These are phyloP conservation scores for Candida chauliodis DNA, from an alignment of 805 yeast genomes.

Conservation along the genomic window DNA sequence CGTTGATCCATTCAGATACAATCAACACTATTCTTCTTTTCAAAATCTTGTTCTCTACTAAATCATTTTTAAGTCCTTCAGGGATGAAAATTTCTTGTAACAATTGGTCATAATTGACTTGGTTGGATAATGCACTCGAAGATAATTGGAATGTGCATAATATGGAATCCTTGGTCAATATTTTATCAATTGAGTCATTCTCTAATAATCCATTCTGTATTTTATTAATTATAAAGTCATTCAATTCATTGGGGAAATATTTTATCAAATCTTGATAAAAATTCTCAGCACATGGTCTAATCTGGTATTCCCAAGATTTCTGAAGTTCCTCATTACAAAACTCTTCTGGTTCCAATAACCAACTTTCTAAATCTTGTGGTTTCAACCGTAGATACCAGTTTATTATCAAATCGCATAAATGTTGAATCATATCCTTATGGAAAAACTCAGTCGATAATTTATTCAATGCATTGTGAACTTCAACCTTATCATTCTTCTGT, in stretches of 20 bases:
- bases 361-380: constrained; percentile 73
- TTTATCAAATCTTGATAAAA: constrained; percentile 72
- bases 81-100: constrained; percentile 65
- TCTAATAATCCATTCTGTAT: constrained; percentile 43
- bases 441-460: constrained; percentile 54
- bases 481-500: constrained; percentile 62
- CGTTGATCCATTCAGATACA: constrained; percentile 75
- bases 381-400: constrained; percentile 70
- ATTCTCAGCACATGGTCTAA: constrained; percentile 83
- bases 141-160: constrained; percentile 81
- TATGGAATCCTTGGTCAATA: constrained; percentile 73
- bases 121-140: constrained; percentile 58
- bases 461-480: constrained; percentile 54
- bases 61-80: constrained; percentile 48
- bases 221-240: constrained; percentile 55
- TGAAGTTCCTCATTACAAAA: constrained; percentile 82
- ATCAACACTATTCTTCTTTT: constrained; percentile 75
- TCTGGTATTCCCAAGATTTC: constrained; percentile 76
- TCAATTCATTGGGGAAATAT: constrained; percentile 53
- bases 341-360: constrained; percentile 89
- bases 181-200: constrained; percentile 38
- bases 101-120: constrained; percentile 65
- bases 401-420: constrained; percentile 64
- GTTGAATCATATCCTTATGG: constrained; percentile 51
- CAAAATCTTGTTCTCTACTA: constrained; percentile 52